Conservation (phyloP, 352 stramenopile species). For the Globisporangium spinosum region DNA sequence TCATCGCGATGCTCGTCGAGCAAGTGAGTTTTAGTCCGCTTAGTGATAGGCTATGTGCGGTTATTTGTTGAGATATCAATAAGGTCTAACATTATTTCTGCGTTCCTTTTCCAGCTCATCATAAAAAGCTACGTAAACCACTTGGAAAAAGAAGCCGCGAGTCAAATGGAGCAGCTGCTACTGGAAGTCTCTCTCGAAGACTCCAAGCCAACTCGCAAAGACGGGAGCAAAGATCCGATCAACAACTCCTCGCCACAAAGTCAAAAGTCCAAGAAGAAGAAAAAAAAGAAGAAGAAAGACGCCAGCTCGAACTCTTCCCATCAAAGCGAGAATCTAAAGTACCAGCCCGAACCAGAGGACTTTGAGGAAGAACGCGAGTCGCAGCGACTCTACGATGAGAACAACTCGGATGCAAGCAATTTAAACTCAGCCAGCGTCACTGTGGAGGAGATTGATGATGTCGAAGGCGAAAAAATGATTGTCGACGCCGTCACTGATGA, state of each 20-base stretch:
- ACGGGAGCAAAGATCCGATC: not conserved
- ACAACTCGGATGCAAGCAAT: not conserved
- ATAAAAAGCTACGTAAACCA: conserved; percentile 66
- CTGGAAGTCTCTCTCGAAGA: conserved; percentile 50
- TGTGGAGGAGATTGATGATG: not conserved
- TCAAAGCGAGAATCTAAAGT: not conserved
- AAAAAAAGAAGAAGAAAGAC: conserved; percentile 43
- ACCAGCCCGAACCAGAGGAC: conserved; percentile 21
- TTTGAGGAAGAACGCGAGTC: conserved; percentile 1
- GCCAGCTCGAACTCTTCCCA: not conserved
- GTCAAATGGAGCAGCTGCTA: conserved; percentile 77
- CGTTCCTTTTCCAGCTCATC: conserved; percentile 44
- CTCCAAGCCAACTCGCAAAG: conserved; percentile 7
- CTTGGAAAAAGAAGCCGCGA: conserved; percentile 59
- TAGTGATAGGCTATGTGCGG: not conserved
- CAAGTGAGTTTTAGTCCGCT: conserved; percentile 28
- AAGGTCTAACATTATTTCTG: not conserved
- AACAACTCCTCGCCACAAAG: not conserved
- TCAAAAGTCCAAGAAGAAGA: conserved; percentile 34
- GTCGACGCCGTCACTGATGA: not conserved
- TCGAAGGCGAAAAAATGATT: not conserved
- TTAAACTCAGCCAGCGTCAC: not conserved
- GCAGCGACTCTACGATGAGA: not conserved
- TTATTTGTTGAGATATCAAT: not conserved
- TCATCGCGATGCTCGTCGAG: conserved; percentile 86